Evolutionary conservation across 208 protist species (phyloP), one percentile per base, ranked within the genome.

Genomic region (Balamuthia mandrillaris): DNA sequence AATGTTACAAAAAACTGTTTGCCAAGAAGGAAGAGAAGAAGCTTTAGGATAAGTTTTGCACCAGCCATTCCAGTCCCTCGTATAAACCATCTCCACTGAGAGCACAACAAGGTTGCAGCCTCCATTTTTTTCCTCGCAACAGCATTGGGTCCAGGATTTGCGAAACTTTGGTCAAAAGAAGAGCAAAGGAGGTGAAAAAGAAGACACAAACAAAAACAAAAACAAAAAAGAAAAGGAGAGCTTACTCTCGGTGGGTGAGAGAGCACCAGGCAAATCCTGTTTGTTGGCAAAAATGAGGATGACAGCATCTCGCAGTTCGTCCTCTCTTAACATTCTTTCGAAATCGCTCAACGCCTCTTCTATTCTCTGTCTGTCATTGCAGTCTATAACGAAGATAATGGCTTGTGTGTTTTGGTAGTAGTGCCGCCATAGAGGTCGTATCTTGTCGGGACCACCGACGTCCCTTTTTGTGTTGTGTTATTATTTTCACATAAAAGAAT

Each of bases 201-300:
- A 5, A 56, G 21, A 31, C 14, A 29, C 18, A 21, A 4, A 14
- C 37, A n/a, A 54, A 2, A 5, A 6, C 12, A 24, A 56, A 78
- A 6, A 7, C 3, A 3, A 16, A 56, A 56, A 56, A 56, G n/a
- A 56, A 56, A 56, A 56, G n/a, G n/a, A 56, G 49, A 35, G 3
- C 29, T 78, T 7, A 16, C 27, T 5, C 74, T 95, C 92, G n/a
- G 83, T 51, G 9, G 89, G 88, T 10, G 35, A 41, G 42, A 88
- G 70, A 2, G 75, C 75, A 29, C 88, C 88, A 1, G 86, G 82
- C 35, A 95, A 37, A 90, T 96, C 95, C 78, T 97, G 96, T 88
- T 97, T 97, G 87, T 97, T 97, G 3, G 96, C 96, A 78, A 97
- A 95, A 4, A 97, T 93, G 7, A 97, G 35, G 31, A 97, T 88